Base-by-base conservation (phyloP, 305 asterid genomes). In the Fraxinus sp. region DNA sequence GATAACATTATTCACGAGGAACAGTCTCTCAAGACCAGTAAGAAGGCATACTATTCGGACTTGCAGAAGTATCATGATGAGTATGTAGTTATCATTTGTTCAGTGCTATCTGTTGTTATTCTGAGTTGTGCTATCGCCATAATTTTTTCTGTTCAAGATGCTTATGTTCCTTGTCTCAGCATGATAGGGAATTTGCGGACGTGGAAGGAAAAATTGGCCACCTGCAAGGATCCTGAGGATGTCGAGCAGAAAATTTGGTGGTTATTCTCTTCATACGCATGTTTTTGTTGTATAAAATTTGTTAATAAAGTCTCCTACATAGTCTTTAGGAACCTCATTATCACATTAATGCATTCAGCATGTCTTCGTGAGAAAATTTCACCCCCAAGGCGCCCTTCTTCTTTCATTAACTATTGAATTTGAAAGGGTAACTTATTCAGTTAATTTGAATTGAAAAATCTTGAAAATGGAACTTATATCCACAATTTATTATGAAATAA, bases 31-130 rank as follows among this genome's bases (percentile, higher is more conserved):
- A 96, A 89, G 89, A 84, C 91, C 74, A 80, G 82, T 84, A 96
- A 91, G 91, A 91, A 89, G 78, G 84, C 88, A 32, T 92, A 96
- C 84, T 90, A 88, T 89, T 85, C 90, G 55, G 88, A 90, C 81
- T 77, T 96, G 81, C 93, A 87, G 79, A 91, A 92, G 81, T 94
- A 92, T 83, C 99, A 96, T 76, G 75, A 85, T 70, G 88, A 90
- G 98, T 96, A 91, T 86, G 94, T 79, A 76, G 14, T 74, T 41
- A 22, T 44, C 18, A 8, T 36, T 77, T 64, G 52, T 82, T 81
- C 64, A 33, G 14, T 79, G 64, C 83, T 81, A 0, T 52, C 37
- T 75, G 32, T 77, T 79, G 55, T 57, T 32, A 3, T 30, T 62
- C 66, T 30, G 32, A 33, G 22, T 57, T 82, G 32, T 76, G 22